Base-by-base conservation (phyloP, 2,329 filamentous ascomycete species). In the Fusarium protoensiforme region DNA sequence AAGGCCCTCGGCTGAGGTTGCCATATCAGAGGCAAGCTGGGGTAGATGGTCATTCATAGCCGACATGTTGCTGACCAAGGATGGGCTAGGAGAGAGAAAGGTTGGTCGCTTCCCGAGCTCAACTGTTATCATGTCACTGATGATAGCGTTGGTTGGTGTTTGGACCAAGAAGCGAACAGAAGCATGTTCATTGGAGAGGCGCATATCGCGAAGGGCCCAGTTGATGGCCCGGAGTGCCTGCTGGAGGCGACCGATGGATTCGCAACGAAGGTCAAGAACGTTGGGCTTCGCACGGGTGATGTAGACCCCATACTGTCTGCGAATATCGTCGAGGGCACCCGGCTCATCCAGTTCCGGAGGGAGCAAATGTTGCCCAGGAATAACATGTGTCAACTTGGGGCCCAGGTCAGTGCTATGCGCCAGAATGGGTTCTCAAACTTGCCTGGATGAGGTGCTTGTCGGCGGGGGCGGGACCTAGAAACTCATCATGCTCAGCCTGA, bases 131-230 rank as follows among this genome's bases (percentile, higher is more conserved):
- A 59, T 46, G 14, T 61, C 60, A 11, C 73, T 72, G 1, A 54
- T 13, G 16, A 59, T 43, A 13, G 63, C 64, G 20, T 72, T 68
- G 3, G 67, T 69, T 2, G 77, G 76, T 9, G 64, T 51, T 48
- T 83, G 82, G 5, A 78, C 73, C 11, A 83, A 62, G 54, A 80
- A 81, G 3, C 68, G 73, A 7, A 71, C 66, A 4, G 73, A 67
- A 8, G 74, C 57, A 22, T 75, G 69, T 16, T 80, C 74, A 6
- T 75, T 77, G 2, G 73, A 77, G 5, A 80, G 62, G 7, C 80
- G 77, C 71, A 82, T 74, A n/a, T 83, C 77, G 16, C 81, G 77
- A 14, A 84, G 75, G 7, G 54, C 64, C 77, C 75, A 78, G 64
- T 82, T 82, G 9, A 82, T 64, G 1, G 75, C 79, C 6, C 65